A percentile compares a stretch with the other conserved stretches of the same genome.
Conservation (phyloP, 129 eudicot genomes). For the Heracleum sosnowskyi region DNA sequence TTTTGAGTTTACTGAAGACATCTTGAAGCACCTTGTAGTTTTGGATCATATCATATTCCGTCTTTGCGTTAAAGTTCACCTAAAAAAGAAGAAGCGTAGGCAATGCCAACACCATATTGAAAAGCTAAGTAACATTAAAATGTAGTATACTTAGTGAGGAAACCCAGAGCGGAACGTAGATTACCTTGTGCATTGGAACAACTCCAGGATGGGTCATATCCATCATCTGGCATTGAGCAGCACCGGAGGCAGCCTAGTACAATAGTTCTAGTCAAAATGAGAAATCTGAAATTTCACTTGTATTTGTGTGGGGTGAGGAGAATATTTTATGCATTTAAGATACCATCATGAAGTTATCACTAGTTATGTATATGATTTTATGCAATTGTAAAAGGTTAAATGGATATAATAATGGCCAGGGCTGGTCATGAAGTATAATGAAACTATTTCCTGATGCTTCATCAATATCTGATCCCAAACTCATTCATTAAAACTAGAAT, state of each 20-base stretch:
- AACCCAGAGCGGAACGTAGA: not conserved
- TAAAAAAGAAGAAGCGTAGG: conserved; percentile 22
- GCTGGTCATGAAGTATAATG: not conserved
- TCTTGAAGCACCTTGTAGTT: conserved; percentile 94
- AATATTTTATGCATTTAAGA: not conserved
- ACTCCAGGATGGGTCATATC: conserved; percentile 77
- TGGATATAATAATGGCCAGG: not conserved
- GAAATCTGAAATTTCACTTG: not conserved
- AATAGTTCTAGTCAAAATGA: not conserved
- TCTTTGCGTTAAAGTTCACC: conserved; percentile 88
- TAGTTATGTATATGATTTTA: not conserved
- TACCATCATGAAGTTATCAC: not conserved
- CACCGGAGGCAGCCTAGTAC: conserved; percentile 89
- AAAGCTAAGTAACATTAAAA: not conserved
- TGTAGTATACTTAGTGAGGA: not conserved
- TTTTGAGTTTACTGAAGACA: conserved; percentile 84
- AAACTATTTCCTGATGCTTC: too few species aligned
- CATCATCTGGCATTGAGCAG: conserved; percentile 97
- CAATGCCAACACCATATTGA: conserved; percentile 5
- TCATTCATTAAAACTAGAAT: not conserved
- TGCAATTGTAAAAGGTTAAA: too few species aligned
- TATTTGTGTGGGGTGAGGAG: not conserved
- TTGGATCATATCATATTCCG: conserved; percentile 96
- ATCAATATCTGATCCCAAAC: not conserved
- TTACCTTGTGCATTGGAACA: conserved; percentile 96